Evolutionary conservation across 164 flowering plant genomes (phyloP).

Genomic region (Kalanchoe fedtschenkoi): DNA sequence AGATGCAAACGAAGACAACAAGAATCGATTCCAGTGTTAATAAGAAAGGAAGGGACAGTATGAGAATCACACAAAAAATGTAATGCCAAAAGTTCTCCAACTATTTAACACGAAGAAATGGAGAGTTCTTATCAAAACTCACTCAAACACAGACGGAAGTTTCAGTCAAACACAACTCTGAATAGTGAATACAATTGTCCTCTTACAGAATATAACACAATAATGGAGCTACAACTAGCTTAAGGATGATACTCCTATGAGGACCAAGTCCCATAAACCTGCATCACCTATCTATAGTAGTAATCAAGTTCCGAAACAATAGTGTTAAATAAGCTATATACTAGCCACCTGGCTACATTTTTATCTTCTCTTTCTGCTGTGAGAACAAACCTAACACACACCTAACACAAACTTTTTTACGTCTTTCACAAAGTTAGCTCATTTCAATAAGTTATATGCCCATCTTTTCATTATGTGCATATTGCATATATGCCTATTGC

Average conservation of each 20-base stretch:
- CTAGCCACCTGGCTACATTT: neutral
- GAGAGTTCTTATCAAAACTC: neutral
- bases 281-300: neutral
- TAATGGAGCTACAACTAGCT: neutral
- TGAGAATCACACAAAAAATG: neutral
- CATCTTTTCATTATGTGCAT: neutral
- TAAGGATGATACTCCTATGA: neutral
- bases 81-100: neutral
- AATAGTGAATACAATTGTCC: no score
- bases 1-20: neutral
- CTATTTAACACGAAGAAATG: neutral
- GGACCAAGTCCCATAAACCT: neutral
- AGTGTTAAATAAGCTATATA: neutral
- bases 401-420: neutral
- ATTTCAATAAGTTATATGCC: neutral
- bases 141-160: neutral
- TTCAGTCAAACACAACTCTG: neutral
- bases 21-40: neutral
- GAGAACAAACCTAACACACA: conserved; percentile 2
- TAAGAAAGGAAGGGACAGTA: neutral
- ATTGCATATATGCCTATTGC: neutral
- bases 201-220: no score
- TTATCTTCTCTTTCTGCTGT: conserved; percentile 1
- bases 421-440: neutral
- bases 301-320: conserved; percentile 1